Evolutionary conservation across 345 rosid genomes (phyloP), one percentile per base, ranked within the genome.

Genomic region (Cardiospermum halicacabum): DNA sequence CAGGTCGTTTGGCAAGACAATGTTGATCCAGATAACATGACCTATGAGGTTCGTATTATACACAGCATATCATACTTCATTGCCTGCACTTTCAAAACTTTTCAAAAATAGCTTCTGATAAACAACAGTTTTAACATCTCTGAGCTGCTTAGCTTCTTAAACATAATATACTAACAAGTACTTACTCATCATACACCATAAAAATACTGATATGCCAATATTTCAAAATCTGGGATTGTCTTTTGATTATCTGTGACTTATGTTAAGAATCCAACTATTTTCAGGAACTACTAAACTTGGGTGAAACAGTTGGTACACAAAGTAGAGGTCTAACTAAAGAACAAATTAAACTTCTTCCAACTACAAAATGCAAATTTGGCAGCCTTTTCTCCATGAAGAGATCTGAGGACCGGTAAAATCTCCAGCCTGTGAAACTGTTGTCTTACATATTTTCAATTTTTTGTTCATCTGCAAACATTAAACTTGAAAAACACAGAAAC

Each of bases 261-360:
- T n/a, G n/a, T n/a, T n/a, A n/a, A n/a, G n/a, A n/a, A n/a, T n/a
- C n/a, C n/a, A n/a, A n/a, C n/a, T n/a, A n/a, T n/a, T n/a, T n/a
- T n/a, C 85, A 87, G 88, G 93, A 87, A 68, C 69, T 87, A 64
- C 80, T 87, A 13, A 86, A 87, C 77, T 70, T 87, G 16, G 89
- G 93, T 0, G 93, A 87, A 69, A 68, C 93, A 50, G 82, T 84
- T 43, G 90, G 93, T 60, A 77, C 82, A 26, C 83, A 87, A 56
- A 81, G 82, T 62, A 74, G 82, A 73, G 93, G 93, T 60, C 88
- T 87, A 7, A 62, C 85, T 7, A 72, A 75, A 37, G 89, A 84
- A 61, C 82, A 79, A 21, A 84, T 87, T 37, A 67, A 75, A 56
- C 70, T 73, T 66, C 89, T 87, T 74, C 93, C 93, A 16, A 78